phyloP scores from a whole-genome alignment of 1,139 yeast genomes.

The Debaryomyces sp. region DNA sequence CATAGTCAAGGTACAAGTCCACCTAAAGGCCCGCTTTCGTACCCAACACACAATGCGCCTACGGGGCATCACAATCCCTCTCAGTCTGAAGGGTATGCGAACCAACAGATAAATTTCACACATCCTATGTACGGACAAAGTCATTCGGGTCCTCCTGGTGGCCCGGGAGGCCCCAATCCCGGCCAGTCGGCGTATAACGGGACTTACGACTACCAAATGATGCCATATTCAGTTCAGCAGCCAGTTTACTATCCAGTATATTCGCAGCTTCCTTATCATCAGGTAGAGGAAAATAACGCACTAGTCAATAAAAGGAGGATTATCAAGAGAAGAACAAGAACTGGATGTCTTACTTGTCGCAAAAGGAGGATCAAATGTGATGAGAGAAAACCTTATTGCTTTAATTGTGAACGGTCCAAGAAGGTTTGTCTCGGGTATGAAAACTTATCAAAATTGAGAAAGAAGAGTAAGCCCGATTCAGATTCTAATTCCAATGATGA shows the following conservation, averaged over 20 bases:
- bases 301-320: slow-evolving; percentile 44
- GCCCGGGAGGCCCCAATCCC: not conserved
- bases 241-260: slow-evolving; percentile 8
- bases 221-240: slow-evolving; percentile 5
- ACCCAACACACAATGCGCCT: not conserved
- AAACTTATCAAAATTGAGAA: slow-evolving; percentile 23
- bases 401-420: slow-evolving; percentile 70
- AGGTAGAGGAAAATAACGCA: slow-evolving; percentile 33
- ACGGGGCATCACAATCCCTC: not conserved
- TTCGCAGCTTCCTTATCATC: slow-evolving; percentile 3
- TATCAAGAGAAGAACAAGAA: slow-evolving; percentile 60
- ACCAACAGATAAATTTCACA: slow-evolving; percentile 1
- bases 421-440: slow-evolving; percentile 73
- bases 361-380: slow-evolving; percentile 75
- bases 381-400: slow-evolving; percentile 73
- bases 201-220: slow-evolving; percentile 3
- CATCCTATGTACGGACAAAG: not conserved
- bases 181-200: slow-evolving; percentile 2
- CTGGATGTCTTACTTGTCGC: slow-evolving; percentile 78
- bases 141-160: not conserved
- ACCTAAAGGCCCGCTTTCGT: not conserved
- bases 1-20: not conserved
- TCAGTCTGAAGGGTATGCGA: not conserved
- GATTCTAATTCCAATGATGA: slow-evolving; percentile 4
- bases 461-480: slow-evolving; percentile 9